phyloP scores from a whole-genome alignment of 805 yeast species.

The Hemisphaericaspora nanyangensis region DNA sequence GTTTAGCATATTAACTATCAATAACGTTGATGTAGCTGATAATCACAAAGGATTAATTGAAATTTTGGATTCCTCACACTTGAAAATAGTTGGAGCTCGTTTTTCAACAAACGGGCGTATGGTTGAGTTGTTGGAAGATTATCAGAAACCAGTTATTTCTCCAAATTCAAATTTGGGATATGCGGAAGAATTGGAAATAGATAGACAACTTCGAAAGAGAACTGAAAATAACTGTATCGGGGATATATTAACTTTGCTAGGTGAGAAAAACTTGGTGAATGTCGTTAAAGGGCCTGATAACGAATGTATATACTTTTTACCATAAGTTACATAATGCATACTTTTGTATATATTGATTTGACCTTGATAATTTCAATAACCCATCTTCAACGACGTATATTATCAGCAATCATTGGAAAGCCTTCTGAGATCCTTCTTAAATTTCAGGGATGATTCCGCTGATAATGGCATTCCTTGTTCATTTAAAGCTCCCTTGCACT shows the following conservation, averaged over 20 bases:
- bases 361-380: no score
- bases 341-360: background rate
- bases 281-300: conserved; percentile 15
- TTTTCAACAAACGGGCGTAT: conserved; percentile 14
- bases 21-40: conserved; percentile 18
- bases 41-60: conserved; percentile 23
- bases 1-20: conserved; percentile 28
- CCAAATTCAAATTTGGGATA: no score
- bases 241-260: conserved; percentile 17
- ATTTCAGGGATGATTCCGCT: no score
- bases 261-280: conserved; percentile 15
- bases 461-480: no score
- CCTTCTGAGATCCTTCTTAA: no score
- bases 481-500: no score
- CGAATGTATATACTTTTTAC: conserved; percentile 17
- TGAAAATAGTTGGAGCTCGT: conserved; percentile 26
- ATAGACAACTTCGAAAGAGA: conserved; percentile 4
- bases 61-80: conserved; percentile 17
- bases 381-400: no score
- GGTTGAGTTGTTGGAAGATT: no score
- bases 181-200: conserved; percentile 14
- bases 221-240: conserved; percentile 6
- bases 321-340: background rate
- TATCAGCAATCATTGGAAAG: no score
- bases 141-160: no score